Percentiles rank a stretch among this genome's conserved stretches.
Conservation (phyloP, 441 rosid species). For the Pelargonium myrrhifolium region DNA sequence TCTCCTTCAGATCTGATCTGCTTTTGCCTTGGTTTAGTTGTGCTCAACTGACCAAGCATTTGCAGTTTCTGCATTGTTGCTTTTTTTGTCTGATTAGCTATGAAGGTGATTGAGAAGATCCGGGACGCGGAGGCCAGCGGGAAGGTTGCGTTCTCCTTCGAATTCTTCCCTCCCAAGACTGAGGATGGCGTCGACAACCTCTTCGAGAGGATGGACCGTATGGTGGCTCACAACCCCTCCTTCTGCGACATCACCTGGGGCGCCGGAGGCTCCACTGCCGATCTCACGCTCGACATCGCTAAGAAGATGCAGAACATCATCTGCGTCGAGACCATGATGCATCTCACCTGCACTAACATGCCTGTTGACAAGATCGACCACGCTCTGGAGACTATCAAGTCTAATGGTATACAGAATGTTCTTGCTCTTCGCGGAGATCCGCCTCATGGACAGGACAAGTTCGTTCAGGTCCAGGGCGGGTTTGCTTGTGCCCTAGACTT, state of each 20-base stretch:
- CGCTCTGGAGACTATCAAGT: slow-evolving; percentile 68
- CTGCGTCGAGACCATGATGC: slow-evolving; percentile 99
- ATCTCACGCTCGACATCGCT: slow-evolving; percentile 84
- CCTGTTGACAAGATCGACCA: slow-evolving; percentile 88
- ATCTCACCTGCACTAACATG: slow-evolving; percentile 96
- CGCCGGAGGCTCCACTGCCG: slow-evolving; percentile 96
- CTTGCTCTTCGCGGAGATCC: slow-evolving; percentile 97
- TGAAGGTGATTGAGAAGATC: slow-evolving; percentile 91
- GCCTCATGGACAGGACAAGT: slow-evolving; percentile 93
- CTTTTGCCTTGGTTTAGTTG: too few relatives aligned
- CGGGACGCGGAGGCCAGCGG: slow-evolving; percentile 28
- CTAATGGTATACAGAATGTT: slow-evolving; percentile 91
- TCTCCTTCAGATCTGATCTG: too few relatives aligned
- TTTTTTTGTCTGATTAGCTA: background rate
- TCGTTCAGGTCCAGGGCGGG: slow-evolving; percentile 88
- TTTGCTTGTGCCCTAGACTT: slow-evolving; percentile 93
- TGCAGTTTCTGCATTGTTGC: background rate
- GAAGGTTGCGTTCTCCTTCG: slow-evolving; percentile 79
- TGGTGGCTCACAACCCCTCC: slow-evolving; percentile 79
- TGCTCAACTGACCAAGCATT: background rate
- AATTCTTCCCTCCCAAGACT: slow-evolving; percentile 95
- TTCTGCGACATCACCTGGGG: slow-evolving; percentile 99
- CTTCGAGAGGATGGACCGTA: slow-evolving; percentile 88
- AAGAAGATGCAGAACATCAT: slow-evolving; percentile 89
- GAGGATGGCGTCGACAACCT: slow-evolving; percentile 97